Percentiles rank a stretch among this genome's conserved stretches.
Conservation (phyloP, 768 basidiomycete species). For the Naganishia randhawae region DNA sequence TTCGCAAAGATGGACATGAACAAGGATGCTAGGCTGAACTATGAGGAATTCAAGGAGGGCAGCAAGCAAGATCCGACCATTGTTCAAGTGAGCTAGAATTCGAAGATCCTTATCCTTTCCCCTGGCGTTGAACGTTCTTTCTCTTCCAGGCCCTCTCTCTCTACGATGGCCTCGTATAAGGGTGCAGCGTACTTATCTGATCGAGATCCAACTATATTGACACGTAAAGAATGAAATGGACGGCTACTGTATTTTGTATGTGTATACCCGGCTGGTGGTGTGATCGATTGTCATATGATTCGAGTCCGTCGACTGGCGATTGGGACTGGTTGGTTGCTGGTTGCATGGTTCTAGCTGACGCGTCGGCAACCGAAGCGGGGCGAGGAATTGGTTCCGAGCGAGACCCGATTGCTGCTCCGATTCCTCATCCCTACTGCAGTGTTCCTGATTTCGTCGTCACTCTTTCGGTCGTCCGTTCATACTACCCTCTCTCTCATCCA, state of each 20-base stretch:
- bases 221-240: not conserved
- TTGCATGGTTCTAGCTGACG: no score
- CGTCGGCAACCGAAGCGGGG: no score
- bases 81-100: constrained; percentile 67
- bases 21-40: constrained; percentile 87
- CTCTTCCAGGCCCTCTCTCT: constrained; percentile 76
- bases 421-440: not conserved
- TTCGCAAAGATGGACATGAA: constrained; percentile 96
- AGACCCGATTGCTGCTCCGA: not conserved
- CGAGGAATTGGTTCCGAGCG: no score
- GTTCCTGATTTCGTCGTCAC: not conserved
- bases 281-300: not conserved
- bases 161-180: constrained; percentile 87
- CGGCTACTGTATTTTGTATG: constrained; percentile 20
- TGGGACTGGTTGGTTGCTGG: no score
- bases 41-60: constrained; percentile 96
- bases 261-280: constrained; percentile 9
- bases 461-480: no score
- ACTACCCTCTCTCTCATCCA: no score
- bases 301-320: no score
- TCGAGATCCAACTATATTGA: not conserved
- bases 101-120: not conserved
- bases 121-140: not conserved
- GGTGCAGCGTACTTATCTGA: not conserved
- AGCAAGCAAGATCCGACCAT: constrained; percentile 99